Percentiles rank a stretch among this genome's conserved stretches.
Conservation (phyloP, 306 rosid species). For the Fragaria nilgerrensis region DNA sequence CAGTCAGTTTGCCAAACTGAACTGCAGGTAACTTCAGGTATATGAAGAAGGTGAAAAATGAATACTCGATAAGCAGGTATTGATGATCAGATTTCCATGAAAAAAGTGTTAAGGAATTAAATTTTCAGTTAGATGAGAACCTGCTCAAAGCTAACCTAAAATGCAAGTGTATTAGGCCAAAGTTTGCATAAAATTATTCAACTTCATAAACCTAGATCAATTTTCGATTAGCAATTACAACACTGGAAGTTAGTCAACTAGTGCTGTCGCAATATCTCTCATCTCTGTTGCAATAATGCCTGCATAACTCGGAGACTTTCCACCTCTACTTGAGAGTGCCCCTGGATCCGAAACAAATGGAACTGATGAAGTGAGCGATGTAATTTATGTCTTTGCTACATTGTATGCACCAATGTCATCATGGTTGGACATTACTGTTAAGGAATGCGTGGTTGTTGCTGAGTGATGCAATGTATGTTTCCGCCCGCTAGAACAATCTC, state of each 20-base stretch:
- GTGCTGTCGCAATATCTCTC: background rate
- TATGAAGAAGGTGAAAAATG: background rate
- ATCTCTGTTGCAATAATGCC: background rate
- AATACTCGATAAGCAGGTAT: background rate
- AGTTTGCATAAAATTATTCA: background rate
- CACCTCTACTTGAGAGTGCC: background rate
- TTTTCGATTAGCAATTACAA: background rate
- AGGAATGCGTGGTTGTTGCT: conserved; percentile 69
- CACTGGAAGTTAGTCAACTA: background rate
- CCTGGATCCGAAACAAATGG: background rate
- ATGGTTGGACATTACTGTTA: background rate
- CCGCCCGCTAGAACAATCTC: conserved; percentile 93
- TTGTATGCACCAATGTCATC: background rate
- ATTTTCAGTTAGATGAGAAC: background rate
- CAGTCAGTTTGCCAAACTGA: background rate
- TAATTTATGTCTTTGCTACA: background rate
- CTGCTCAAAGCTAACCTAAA: background rate
- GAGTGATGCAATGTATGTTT: conserved; percentile 92
- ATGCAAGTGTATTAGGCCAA: background rate
- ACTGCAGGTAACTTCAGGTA: background rate
- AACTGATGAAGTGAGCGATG: background rate
- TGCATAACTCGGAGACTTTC: background rate
- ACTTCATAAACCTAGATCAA: background rate
- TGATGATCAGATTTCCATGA: background rate
- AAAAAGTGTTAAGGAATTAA: background rate